phyloP scores from a whole-genome alignment of 305 asterid genomes.

The Salvia sclarea region DNA sequence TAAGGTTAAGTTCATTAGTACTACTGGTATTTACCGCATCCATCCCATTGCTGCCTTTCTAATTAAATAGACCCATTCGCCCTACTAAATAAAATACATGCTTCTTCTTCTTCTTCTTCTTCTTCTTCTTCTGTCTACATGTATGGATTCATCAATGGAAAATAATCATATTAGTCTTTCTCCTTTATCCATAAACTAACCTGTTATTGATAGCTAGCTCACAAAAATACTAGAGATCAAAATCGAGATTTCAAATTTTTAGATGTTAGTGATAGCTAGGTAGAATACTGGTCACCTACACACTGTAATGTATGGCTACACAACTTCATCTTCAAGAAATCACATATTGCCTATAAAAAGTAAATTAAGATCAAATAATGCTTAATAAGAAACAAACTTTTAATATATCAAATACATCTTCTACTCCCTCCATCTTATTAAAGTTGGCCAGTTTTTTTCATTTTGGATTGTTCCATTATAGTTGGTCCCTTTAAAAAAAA shows the following conservation, averaged over 20 bases:
- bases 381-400: not conserved
- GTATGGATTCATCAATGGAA: too few relatives aligned
- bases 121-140: not conserved
- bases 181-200: not conserved
- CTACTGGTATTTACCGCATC: slow-evolving; percentile 9
- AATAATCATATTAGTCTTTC: not conserved
- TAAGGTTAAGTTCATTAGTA: not conserved
- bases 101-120: too few relatives aligned
- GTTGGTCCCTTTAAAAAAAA: too few relatives aligned
- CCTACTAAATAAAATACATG: not conserved
- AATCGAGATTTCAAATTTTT: not conserved
- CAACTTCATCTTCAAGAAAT: too few relatives aligned
- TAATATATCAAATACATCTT: not conserved
- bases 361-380: not conserved
- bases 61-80: not conserved
- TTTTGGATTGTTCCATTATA: too few relatives aligned
- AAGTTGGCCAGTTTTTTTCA: too few relatives aligned
- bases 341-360: not conserved
- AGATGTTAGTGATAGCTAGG: not conserved
- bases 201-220: not conserved
- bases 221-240: not conserved
- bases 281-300: slow-evolving; percentile 25
- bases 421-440: too few relatives aligned
- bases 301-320: not conserved
- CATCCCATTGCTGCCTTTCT: slow-evolving; percentile 15